Conservation (phyloP, 1,284 basidiomycete genomes). For the Ustilago hordei region DNA sequence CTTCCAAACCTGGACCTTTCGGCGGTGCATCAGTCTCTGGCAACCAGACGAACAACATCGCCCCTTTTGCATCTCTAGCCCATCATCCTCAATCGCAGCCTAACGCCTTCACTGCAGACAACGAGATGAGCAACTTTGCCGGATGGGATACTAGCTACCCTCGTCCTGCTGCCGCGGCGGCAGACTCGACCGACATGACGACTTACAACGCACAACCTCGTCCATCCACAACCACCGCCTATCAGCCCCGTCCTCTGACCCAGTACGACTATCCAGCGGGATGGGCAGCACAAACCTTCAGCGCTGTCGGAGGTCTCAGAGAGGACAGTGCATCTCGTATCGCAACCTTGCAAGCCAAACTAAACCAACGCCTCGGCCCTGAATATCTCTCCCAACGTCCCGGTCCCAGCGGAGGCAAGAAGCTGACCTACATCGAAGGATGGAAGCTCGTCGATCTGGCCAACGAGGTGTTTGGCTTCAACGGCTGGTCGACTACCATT, state of each 20-base stretch:
- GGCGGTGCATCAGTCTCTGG: constrained; percentile 20
- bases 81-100: not conserved
- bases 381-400: constrained; percentile 91
- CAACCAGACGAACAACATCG: not conserved
- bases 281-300: constrained; percentile 45
- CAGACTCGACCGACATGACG: constrained; percentile 3
- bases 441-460: constrained; percentile 83
- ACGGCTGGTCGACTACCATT: constrained; percentile 93
- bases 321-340: constrained; percentile 69
- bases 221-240: constrained; percentile 8
- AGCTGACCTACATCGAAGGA: constrained; percentile 94
- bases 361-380: constrained; percentile 89
- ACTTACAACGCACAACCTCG: constrained; percentile 3
- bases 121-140: constrained; percentile 32
- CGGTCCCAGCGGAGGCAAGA: constrained; percentile 78
- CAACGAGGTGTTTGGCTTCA: constrained; percentile 98
- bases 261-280: constrained; percentile 53
- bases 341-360: constrained; percentile 81
- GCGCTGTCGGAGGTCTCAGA: constrained; percentile 36
- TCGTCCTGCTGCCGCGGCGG: constrained; percentile 9
- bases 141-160: constrained; percentile 25
- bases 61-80: not conserved
- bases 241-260: constrained; percentile 32
- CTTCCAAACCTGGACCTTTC: constrained; percentile 31
- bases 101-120: constrained; percentile 16